Evolutionary conservation across 2,329 filamentous ascomycete species (phyloP), one percentile per base, ranked within the genome.

Genomic region (Ceratocystiopsis minuta): DNA sequence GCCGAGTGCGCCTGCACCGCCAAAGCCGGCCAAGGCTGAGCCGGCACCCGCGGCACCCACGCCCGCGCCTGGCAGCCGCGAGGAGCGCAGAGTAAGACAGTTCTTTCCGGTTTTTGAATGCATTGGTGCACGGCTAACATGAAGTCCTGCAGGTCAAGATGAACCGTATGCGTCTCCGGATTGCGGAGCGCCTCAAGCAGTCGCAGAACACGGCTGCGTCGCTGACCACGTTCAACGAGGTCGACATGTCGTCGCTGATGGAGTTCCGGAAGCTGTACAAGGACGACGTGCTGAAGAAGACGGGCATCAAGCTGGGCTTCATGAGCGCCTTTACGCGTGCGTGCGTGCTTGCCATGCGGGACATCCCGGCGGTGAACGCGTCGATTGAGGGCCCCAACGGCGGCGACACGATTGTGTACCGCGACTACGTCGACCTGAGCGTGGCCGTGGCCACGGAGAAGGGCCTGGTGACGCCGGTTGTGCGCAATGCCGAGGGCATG

Each of bases 121-220:
- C 32, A n/a, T 31, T 38, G 15, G 24, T 28, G 16, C 24, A 16
- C 15, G 6, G 7, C 7, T 39, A 15, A 17, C n/a, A 3, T 16
- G 24, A 20, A n/a, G 32, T 13, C 11, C 16, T 47, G 36, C 53
- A 90, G 83, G 85, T 96, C 55, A 98, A 98, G 72, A 98, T 98
- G 90, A 96, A 96, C 70, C 85, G 90, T 50, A 98, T 98, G 90
- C 86, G 90, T 50, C 75, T 96, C 47, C 80, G 90, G 48, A 98
- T 96, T 52, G 85, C 90, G 40, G 90, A 98, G 68, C 86, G 90
- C 52, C 74, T 98, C 50, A 98, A 98, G 75, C 90, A 98, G 61
- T 96, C 90, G 16, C 90, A 98, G 60, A 98, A 98, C 66, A 96
- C 90, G 2, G 88, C 90, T 40, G 90, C 90, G 37, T 94, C 90